Base-by-base conservation (phyloP, 2,329 filamentous ascomycete species). In the Fusarium vanettenii region DNA sequence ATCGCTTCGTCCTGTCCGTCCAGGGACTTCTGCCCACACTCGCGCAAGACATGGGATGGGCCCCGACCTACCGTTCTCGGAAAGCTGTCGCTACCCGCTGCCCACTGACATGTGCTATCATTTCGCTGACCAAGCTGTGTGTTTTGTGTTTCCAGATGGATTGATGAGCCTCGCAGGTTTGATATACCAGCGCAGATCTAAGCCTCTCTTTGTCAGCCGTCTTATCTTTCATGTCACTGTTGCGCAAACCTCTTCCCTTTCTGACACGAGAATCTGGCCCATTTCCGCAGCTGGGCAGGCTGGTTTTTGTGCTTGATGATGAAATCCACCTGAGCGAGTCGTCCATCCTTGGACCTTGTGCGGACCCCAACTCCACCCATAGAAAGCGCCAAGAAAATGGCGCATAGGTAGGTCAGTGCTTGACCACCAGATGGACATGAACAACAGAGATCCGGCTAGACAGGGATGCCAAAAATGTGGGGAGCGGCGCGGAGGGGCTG, bases 301-400 rank as follows among this genome's bases (percentile, higher is more conserved):
- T 39, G 56, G 37, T 33, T 43, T 50, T 62, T 60, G 64, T 70
- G 48, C 59, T 67, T 43, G 66, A 73, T 61, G 66, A 45, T 52
- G 37, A 48, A 64, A 66, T 60, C 55, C 63, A 61, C 55, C 31
- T 43, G 55, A 52, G 33, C 39, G 55, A 52, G 55, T 63, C 62
- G 63, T 22, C 63, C 63, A 64, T 64, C 62, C 69, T 67, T 63
- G 60, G 64, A 65, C 60, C 67, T 69, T 43, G 61, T 72, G 64
- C 72, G 27, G 59, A 64, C 69, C 72, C 72, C 69, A 66, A 55
- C 60, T 55, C 65, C 69, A 67, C 69, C 64, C 29, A 45, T 29
- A 74, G 67, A 70, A 55, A 71, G 69, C 67, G 73, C 73, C 73
- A 76, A 76, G 73, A 76, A 68, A 76, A 76, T 76, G 73, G 73